Conservation (phyloP, 129 eudicot species). For the Artemisia argyi region DNA sequence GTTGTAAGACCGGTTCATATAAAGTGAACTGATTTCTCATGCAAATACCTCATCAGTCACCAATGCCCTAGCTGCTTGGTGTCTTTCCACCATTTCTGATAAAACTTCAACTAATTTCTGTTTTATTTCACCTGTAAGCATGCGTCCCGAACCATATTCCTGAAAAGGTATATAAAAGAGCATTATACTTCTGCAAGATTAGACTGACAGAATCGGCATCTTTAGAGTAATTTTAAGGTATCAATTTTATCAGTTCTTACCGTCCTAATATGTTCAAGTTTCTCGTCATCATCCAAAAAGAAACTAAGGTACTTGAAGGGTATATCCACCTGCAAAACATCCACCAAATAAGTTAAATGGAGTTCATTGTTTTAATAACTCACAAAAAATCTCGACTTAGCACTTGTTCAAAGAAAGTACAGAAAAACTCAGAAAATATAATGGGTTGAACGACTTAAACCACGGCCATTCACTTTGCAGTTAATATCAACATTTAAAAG, state of each 20-base stretch:
- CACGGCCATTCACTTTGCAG: too few species aligned
- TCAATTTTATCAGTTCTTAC: slow-evolving; percentile 52
- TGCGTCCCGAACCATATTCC: slow-evolving; percentile 95
- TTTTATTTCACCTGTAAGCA: slow-evolving; percentile 93
- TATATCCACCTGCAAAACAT: slow-evolving; percentile 71
- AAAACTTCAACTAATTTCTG: slow-evolving; percentile 65
- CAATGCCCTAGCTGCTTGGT: slow-evolving; percentile 78
- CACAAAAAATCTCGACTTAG: not conserved
- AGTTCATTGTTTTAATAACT: not conserved
- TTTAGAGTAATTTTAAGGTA: not conserved
- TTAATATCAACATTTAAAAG: too few species aligned
- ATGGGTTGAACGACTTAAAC: too few species aligned
- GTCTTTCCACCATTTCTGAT: slow-evolving; percentile 82
- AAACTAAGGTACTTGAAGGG: slow-evolving; percentile 91
- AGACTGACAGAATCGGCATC: not conserved
- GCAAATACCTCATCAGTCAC: slow-evolving; percentile 85
- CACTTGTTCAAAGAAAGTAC: not conserved
- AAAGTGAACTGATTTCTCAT: not conserved
- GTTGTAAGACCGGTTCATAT: not conserved
- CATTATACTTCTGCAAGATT: not conserved
- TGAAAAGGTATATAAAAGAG: slow-evolving; percentile 15
- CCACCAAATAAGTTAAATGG: not conserved
- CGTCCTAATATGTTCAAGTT: slow-evolving; percentile 76
- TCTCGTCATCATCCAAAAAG: slow-evolving; percentile 89
- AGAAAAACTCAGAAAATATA: too few species aligned